Evolutionary conservation across 768 basidiomycete species (phyloP).

Genomic region (Floccularia luteovirens): DNA sequence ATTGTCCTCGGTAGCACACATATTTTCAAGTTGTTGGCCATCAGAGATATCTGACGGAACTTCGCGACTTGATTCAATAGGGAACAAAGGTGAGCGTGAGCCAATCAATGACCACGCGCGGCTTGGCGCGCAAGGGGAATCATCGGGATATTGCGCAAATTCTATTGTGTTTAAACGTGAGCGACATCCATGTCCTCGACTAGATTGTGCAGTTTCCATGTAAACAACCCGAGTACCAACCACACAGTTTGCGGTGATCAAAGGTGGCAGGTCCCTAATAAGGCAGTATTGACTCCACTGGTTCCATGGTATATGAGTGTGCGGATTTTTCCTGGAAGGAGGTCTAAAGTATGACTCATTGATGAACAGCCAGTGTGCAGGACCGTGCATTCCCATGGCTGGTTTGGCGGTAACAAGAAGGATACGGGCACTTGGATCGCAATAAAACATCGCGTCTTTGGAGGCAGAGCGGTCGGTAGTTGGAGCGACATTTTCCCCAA

Average conservation of each 20-base stretch:
- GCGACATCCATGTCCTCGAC: constrained; percentile 14
- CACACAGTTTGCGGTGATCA: constrained; percentile 26
- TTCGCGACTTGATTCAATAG: constrained; percentile 32
- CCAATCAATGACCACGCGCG: constrained; percentile 33
- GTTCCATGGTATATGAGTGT: constrained; percentile 38
- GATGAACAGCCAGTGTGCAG: constrained; percentile 44
- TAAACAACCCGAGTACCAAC: constrained; percentile 41
- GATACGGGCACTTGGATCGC: constrained; percentile 43
- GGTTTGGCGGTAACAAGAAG: constrained; percentile 38
- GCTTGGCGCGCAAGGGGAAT: constrained; percentile 17
- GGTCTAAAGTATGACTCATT: constrained; percentile 45
- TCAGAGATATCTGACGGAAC: constrained; percentile 37
- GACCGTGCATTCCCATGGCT: constrained; percentile 20
- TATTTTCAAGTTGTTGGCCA: constrained; percentile 36
- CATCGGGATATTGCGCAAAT: constrained; percentile 34
- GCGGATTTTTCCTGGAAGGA: constrained; percentile 33
- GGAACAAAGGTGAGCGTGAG: constrained; percentile 28
- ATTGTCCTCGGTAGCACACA: constrained; percentile 54
- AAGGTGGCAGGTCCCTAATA: constrained; percentile 29
- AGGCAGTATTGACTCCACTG: constrained; percentile 47
- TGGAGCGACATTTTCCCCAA: constrained; percentile 39
- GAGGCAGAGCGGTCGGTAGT: constrained; percentile 24
- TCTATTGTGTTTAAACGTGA: constrained; percentile 32
- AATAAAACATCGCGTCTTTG: constrained; percentile 45
- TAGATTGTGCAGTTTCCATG: constrained; percentile 28